phyloP scores from a whole-genome alignment of 148 eudicot species.

The Fagopyrum tataricum region DNA sequence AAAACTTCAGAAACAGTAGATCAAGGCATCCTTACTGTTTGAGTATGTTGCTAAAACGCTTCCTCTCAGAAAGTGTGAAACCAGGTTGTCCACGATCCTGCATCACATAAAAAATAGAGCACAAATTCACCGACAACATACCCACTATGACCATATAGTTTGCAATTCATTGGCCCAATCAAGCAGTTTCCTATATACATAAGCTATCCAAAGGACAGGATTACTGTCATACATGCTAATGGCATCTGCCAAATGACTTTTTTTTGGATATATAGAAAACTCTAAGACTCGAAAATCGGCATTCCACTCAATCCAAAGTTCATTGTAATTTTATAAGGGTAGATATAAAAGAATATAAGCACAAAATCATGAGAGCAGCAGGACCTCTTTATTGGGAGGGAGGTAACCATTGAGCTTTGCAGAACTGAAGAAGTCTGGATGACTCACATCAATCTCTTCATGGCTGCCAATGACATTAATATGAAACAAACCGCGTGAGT shows the following conservation, averaged over 20 bases:
- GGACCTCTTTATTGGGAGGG: conserved; percentile 96
- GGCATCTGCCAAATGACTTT: not conserved
- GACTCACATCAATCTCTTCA: conserved; percentile 96
- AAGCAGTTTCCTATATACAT: not conserved
- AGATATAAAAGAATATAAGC: not conserved
- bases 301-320: not conserved
- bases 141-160: not conserved
- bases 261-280: not conserved
- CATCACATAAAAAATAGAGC: conserved; percentile 7
- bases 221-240: not conserved
- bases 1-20: not conserved
- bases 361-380: not conserved
- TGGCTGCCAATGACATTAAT: conserved; percentile 44
- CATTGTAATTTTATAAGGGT: not conserved
- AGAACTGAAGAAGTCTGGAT: conserved; percentile 88
- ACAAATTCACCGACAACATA: not conserved
- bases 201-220: not conserved
- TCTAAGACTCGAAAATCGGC: not conserved
- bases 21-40: conserved; percentile 53
- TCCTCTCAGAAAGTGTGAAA: conserved; percentile 84
- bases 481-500: not conserved
- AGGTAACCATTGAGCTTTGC: conserved; percentile 90
- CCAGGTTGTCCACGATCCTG: conserved; percentile 99
- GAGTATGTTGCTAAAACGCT: conserved; percentile 69
- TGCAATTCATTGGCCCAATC: not conserved